Base-by-base conservation (phyloP, 106 monocot genomes). In the Ottelia alismoides region DNA sequence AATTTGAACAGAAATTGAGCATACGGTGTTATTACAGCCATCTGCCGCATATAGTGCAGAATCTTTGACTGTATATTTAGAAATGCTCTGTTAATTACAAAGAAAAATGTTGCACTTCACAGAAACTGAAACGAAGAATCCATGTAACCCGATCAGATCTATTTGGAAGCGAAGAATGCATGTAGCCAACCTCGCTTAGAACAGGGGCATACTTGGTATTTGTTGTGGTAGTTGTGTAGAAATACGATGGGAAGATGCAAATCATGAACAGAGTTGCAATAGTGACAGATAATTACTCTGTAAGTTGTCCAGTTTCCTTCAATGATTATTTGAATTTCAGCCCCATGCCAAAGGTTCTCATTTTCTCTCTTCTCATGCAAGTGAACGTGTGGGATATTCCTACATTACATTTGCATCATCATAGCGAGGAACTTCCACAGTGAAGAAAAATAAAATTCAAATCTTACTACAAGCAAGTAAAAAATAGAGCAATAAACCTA, bases 21-120 rank as follows among this genome's bases (percentile, higher is more conserved):
- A 72, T 96, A 96, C 54, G 96, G 96, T 11, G 96, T 96, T 31
- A 96, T 96, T 21, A 96, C 89, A 67, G 96, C 96, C 96, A 96
- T 85, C 67, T 96, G 96, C 21, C 96, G 84, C 96, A 96, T 85
- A 61, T 96, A 96, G 57, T 96, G 96, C 25, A 96, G 52, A 71
- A 96, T 89, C 79, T 89, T 96, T 47, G 89, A 96, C 89, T 96
- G 75, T 53, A 72, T 7, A 16, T 29, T 46, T 23, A 31, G 40
- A n/a, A n/a, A n/a, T n/a, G n/a, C n/a, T n/a, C n/a, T n/a, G n/a
- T n/a, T n/a, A n/a, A n/a, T n/a, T n/a, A n/a, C n/a, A n/a, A n/a
- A n/a, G n/a, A n/a, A n/a, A n/a, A n/a, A n/a, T n/a, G n/a, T n/a
- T n/a, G n/a, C n/a, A n/a, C n/a, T n/a, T n/a, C n/a, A n/a, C n/a